Evolutionary conservation across 108 stramenopile genomes (phyloP), one percentile per base, ranked within the genome.

Genomic region (Seminavis robusta): DNA sequence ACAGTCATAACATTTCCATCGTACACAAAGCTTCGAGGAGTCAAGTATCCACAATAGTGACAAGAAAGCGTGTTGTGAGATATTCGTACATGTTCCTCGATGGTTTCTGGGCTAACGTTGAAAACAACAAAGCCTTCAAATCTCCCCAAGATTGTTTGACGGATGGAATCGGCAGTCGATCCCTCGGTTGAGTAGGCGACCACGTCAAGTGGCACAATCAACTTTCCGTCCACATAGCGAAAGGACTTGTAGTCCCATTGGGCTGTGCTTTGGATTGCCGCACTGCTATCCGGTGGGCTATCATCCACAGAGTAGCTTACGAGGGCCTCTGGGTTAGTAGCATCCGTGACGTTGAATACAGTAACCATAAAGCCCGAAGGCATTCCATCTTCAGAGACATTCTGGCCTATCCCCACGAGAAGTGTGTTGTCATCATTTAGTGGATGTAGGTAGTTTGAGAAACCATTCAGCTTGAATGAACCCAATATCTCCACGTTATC

Each of bases 91-190:
- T 59, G 33, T 24, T 59, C 46, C 20, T 40, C 49, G 19, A 73
- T 82, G n/a, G 42, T 19, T 40, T 39, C 49, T 2, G 39, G 40
- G 21, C 23, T 49, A 16, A 83, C 64, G 32, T 47, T 37, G 55
- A 77, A 83, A 4, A 65, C 69, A 13, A 40, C 24, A 52, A 79
- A 83, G 4, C 82, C 82, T 11, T 76, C 66, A 47, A 77, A n/a
- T n/a, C n/a, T n/a, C n/a, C n/a, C n/a, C n/a, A n/a, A n/a, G n/a
- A n/a, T n/a, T n/a, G n/a, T n/a, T n/a, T n/a, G n/a, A n/a, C n/a
- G n/a, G n/a, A n/a, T n/a, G n/a, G n/a, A n/a, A n/a, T n/a, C n/a
- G n/a, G n/a, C n/a, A n/a, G n/a, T n/a, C n/a, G n/a, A 79, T 17
- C 39, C 37, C 59, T 28, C 31, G 31, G 8, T 56, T 39, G 16